Base-by-base conservation (phyloP, 2,329 filamentous ascomycete genomes). In the Botrytis hyacinthi region DNA sequence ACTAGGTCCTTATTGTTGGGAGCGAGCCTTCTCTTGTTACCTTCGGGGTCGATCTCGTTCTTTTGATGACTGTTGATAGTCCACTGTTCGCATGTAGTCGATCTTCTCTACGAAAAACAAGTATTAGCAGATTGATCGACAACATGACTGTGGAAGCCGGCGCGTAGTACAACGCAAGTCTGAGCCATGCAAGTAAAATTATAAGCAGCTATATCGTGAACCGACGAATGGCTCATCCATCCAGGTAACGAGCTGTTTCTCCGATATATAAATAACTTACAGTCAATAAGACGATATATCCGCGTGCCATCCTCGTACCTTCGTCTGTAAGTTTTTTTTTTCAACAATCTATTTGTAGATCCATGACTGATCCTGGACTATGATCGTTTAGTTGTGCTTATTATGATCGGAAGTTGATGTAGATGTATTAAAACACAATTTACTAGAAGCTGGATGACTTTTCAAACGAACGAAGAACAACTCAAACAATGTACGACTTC, bases 231-330 rank as follows among this genome's bases (percentile, higher is more conserved):
- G n/a, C 0, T 57, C n/a, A 18, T 57, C 18, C n/a, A 0, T 9
- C n/a, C n/a, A 1, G 14, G 1, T 3, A 57, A 18, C 0, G 7
- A 29, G 0, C 3, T 0, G 14, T 32, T 18, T 29, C 6, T 32
- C n/a, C 3, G 29, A 18, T 29, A 1, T 3, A 29, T 9, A 18
- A 1, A 57, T 29, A 9, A 57, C 6, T 32, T 57, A 29, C n/a
- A 29, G n/a, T 8, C 14, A 18, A 29, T 14, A 12, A 54, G 51
- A 16, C n/a, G 29, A 54, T 1, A 18, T 16, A 54, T 29, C 2
- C 26, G n/a, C 14, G 12, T 16, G n/a, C 14, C 5, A 16, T 29
- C 16, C 3, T n/a, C 6, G n/a, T 29, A 3, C 48, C 22, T 8
- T 7, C 22, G 20, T n/a, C 22, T 51, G 1, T 5, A 26, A 10